A percentile compares a stretch with the other conserved stretches of the same genome.
Conservation (phyloP, 441 rosid genomes). For the Corymbia citriodora region DNA sequence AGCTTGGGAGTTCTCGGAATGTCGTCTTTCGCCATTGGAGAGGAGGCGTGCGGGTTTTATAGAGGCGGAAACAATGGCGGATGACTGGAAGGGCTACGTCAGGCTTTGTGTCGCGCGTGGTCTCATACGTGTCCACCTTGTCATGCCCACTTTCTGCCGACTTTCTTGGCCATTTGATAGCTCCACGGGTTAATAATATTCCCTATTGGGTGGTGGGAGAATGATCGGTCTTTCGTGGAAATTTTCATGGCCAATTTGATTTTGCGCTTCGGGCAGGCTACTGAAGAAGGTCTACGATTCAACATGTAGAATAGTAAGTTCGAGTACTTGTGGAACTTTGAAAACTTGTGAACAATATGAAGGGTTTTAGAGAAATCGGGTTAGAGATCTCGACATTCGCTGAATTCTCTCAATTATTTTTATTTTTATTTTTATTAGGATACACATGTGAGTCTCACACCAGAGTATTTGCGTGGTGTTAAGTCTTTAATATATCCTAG, state of each 20-base stretch:
- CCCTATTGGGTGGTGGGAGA: neutral
- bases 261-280: neutral
- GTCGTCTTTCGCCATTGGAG: neutral
- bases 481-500: too few relatives aligned
- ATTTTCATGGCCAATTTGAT: neutral
- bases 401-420: neutral
- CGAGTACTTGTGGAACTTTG: neutral
- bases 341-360: neutral
- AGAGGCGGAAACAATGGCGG: neutral
- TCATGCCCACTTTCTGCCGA: neutral
- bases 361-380: neutral
- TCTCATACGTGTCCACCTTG: neutral
- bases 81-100: neutral
- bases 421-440: accelerated
- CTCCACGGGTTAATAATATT: neutral
- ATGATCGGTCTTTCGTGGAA: neutral
- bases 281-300: neutral
- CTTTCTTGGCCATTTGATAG: neutral
- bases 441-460: too few relatives aligned
- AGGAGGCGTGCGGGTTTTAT: neutral
- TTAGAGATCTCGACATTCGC: neutral
- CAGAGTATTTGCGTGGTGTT: too few relatives aligned
- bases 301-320: neutral
- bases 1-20: neutral
- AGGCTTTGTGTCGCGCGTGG: neutral